Conservation (phyloP, 1,139 yeast genomes). For the Taphrina pruni region DNA sequence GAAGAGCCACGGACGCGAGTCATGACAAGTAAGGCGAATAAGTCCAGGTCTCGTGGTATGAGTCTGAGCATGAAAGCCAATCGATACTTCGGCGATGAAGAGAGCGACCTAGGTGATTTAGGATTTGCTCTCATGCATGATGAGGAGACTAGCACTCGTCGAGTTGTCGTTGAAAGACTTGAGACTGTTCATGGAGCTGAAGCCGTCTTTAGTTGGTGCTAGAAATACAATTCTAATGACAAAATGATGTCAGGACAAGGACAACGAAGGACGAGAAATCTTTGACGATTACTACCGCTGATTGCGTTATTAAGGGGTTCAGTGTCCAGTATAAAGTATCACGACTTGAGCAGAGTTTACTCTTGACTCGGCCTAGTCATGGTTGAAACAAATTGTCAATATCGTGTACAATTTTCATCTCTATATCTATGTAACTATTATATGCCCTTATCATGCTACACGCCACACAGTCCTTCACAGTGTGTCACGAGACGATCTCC, state of each 20-base stretch:
- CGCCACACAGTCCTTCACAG: too few relatives aligned
- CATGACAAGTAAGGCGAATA: conserved; percentile 1
- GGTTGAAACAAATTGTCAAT: too few relatives aligned
- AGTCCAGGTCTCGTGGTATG: conserved; percentile 34
- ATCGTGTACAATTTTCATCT: neutral
- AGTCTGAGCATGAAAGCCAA: conserved; percentile 32
- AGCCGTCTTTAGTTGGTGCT: conserved; percentile 75
- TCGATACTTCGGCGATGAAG: conserved; percentile 32
- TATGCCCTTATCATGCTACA: too few relatives aligned
- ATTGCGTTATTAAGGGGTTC: too few relatives aligned
- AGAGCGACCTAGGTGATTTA: conserved; percentile 46
- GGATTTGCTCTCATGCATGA: conserved; percentile 51
- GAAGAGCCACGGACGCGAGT: conserved; percentile 8
- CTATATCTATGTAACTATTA: neutral
- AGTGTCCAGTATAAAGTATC: too few relatives aligned
- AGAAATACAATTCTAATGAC: neutral
- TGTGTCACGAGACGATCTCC: neutral
- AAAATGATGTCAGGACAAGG: too few relatives aligned
- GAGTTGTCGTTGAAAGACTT: conserved; percentile 67
- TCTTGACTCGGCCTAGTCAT: too few relatives aligned
- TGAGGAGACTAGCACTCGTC: conserved; percentile 51
- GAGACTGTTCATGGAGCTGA: conserved; percentile 60
- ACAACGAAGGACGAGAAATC: too few relatives aligned
- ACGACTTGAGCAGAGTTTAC: too few relatives aligned
- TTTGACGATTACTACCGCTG: too few relatives aligned